phyloP scores from a whole-genome alignment of 1,284 basidiomycete species.

The Cronartium ribicola region DNA sequence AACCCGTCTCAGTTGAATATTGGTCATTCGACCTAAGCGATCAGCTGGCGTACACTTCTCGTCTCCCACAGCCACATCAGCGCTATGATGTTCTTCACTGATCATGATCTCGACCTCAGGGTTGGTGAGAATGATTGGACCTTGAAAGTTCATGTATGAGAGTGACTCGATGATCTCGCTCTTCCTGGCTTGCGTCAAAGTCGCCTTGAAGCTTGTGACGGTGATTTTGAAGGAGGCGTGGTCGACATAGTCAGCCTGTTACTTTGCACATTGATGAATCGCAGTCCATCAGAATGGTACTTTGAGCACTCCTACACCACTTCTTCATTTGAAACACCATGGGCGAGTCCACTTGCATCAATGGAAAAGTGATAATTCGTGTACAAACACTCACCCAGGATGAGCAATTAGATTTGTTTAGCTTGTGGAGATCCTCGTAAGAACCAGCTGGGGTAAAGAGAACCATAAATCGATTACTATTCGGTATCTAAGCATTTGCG shows the following conservation, averaged over 20 bases:
- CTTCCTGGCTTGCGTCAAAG: slow-evolving; percentile 58
- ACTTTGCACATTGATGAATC: neutral
- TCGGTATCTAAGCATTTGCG: no score
- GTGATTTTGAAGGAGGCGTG: slow-evolving; percentile 69
- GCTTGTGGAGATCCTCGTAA: slow-evolving; percentile 18
- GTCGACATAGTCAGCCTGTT: slow-evolving; percentile 1
- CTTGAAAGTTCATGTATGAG: slow-evolving; percentile 75
- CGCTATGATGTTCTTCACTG: slow-evolving; percentile 79
- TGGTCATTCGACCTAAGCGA: slow-evolving; percentile 17
- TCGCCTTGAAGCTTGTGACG: slow-evolving; percentile 72
- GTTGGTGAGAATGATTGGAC: slow-evolving; percentile 74
- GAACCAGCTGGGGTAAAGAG: slow-evolving; percentile 10
- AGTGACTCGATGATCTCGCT: slow-evolving; percentile 71
- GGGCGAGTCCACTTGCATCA: no score
- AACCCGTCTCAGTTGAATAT: slow-evolving; percentile 38
- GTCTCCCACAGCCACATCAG: slow-evolving; percentile 28
- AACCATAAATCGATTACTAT: no score
- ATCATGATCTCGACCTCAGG: slow-evolving; percentile 74
- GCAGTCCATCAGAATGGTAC: neutral
- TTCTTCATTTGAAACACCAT: no score
- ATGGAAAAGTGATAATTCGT: neutral
- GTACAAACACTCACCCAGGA: slow-evolving; percentile 24
- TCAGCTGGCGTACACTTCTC: slow-evolving; percentile 2
- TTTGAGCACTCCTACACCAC: no score
- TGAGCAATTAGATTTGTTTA: slow-evolving; percentile 17